Conservation (phyloP, 805 yeast species). For the Candida coquimbonensis region DNA sequence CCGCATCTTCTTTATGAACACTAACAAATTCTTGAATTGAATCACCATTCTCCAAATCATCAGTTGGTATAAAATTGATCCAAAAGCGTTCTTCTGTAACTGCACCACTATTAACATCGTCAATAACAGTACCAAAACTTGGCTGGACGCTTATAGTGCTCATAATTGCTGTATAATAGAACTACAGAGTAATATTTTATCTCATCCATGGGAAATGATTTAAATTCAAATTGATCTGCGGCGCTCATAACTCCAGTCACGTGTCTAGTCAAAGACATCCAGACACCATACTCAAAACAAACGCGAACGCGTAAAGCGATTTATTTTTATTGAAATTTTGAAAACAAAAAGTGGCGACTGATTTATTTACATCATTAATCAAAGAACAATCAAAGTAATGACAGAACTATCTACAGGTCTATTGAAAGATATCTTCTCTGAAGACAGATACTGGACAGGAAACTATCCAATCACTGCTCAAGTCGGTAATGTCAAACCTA, state of each 20-base stretch:
- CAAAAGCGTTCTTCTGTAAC: conserved; percentile 32
- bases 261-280: background rate
- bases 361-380: background rate
- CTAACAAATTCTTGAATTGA: conserved; percentile 25
- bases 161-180: background rate
- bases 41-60: conserved; percentile 17
- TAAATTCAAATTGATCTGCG: no score
- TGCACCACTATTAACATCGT: conserved; percentile 27
- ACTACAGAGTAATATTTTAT: no score
- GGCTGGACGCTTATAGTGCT: conserved; percentile 32
- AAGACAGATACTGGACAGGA: conserved; percentile 13
- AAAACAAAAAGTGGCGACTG: conserved; percentile 7
- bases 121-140: conserved; percentile 36
- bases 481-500: conserved; percentile 29
- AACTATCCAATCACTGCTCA: conserved; percentile 28
- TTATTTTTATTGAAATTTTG: background rate
- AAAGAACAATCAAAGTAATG: background rate
- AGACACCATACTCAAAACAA: background rate
- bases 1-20: conserved; percentile 12
- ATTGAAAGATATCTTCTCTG: conserved; percentile 15
- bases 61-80: conserved; percentile 26
- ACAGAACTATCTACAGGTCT: conserved; percentile 12
- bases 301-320: conserved; percentile 1
- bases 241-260: no score
- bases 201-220: no score